These are phyloP conservation scores for Rhizomucor pusillus DNA, from an alignment of 371 early-diverging fungal species.

Conservation along the genomic window DNA sequence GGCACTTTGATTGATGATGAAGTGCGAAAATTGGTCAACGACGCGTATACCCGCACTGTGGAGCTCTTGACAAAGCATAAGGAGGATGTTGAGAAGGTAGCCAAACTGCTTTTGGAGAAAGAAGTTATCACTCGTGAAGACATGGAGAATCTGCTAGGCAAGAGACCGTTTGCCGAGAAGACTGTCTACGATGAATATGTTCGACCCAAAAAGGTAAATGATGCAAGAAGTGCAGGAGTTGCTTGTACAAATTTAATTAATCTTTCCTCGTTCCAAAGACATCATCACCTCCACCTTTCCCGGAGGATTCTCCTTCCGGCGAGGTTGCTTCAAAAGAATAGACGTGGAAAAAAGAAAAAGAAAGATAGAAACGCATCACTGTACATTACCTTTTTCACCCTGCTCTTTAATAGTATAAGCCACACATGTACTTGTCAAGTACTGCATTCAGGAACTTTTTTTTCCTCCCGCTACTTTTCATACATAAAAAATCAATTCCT, in stretches of 20 bases:
- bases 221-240: neutral
- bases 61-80: constrained; percentile 81
- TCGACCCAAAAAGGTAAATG: constrained; percentile 6
- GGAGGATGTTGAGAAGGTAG: constrained; percentile 90
- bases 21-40: constrained; percentile 77
- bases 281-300: constrained; percentile 9
- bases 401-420: too few relatives aligned
- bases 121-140: constrained; percentile 96
- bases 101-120: constrained; percentile 87
- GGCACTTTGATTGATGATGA: constrained; percentile 93
- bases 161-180: constrained; percentile 83
- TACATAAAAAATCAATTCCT: too few relatives aligned
- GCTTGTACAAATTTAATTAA: too few relatives aligned
- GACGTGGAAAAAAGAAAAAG: constrained; percentile 23
- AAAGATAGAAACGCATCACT: too few relatives aligned
- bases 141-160: constrained; percentile 88
- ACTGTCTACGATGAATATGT: constrained; percentile 55
- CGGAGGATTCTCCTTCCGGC: neutral
- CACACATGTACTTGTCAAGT: too few relatives aligned
- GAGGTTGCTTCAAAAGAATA: constrained; percentile 8
- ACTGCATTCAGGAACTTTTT: neutral
- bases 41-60: constrained; percentile 81
- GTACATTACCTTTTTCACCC: too few relatives aligned
- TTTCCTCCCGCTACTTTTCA: neutral
- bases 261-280: neutral